These are phyloP conservation scores for Sungouiella blattae DNA, from an alignment of 805 yeast genomes.

Conservation along the genomic window DNA sequence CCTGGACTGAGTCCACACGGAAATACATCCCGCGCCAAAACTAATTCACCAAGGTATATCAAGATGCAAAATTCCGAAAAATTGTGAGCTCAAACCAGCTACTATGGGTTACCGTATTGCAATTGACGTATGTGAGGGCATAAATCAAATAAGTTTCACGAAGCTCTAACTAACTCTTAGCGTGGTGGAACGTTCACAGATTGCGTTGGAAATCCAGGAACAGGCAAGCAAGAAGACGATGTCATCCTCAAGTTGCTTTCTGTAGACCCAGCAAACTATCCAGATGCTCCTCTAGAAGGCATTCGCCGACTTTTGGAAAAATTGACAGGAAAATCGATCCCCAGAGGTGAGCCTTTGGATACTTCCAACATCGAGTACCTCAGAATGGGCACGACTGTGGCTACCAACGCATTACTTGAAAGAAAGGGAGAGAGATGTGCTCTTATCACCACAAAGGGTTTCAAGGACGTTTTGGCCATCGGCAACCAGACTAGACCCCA, in stretches of 20 bases:
- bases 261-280: slow-evolving; percentile 16
- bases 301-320: slow-evolving; percentile 15
- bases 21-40: too few species aligned
- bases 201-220: slow-evolving; percentile 18
- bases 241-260: slow-evolving; percentile 16
- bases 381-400: slow-evolving; percentile 40
- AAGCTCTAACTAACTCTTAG: slow-evolving; percentile 13
- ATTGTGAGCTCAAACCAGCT: not conserved
- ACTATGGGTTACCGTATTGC: slow-evolving; percentile 16
- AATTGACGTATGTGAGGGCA: slow-evolving; percentile 18
- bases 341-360: slow-evolving; percentile 16
- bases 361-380: slow-evolving; percentile 16
- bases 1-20: too few species aligned
- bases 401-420: slow-evolving; percentile 91
- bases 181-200: slow-evolving; percentile 19
- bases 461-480: slow-evolving; percentile 73
- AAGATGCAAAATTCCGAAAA: too few species aligned
- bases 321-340: slow-evolving; percentile 9
- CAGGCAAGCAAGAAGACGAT: slow-evolving; percentile 16
- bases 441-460: slow-evolving; percentile 82
- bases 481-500: slow-evolving; percentile 92
- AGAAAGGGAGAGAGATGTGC: slow-evolving; percentile 90
- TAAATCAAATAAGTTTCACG: not conserved
- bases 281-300: slow-evolving; percentile 18
- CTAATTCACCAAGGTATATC: too few species aligned